Conservation (phyloP, 2,329 filamentous ascomycete species). For the Lecanicillium sp. region DNA sequence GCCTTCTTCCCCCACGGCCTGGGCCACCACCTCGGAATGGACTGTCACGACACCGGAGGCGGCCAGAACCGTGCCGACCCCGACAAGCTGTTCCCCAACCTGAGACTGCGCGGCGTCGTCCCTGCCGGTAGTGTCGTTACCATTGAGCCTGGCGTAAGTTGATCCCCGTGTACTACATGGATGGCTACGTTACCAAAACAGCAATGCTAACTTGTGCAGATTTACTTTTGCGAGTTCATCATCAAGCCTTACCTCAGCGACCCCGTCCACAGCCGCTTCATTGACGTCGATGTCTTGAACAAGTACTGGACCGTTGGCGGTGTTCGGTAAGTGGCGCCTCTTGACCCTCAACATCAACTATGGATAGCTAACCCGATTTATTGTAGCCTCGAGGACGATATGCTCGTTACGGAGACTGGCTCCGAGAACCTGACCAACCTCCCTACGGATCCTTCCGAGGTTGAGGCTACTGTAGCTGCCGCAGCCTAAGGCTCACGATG, state of each 20-base stretch:
- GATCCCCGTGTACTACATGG: neutral
- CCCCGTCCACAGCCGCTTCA: constrained; percentile 65
- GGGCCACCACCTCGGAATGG: constrained; percentile 86
- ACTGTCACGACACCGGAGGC: constrained; percentile 82
- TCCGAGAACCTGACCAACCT: constrained; percentile 67
- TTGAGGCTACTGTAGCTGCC: constrained; percentile 42
- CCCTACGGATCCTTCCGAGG: constrained; percentile 57
- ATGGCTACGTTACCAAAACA: neutral
- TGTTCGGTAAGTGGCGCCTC: constrained; percentile 47
- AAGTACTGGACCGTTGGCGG: constrained; percentile 79
- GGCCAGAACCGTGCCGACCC: constrained; percentile 70
- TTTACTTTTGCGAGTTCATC: constrained; percentile 89
- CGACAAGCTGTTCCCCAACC: constrained; percentile 79
- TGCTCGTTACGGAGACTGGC: constrained; percentile 62
- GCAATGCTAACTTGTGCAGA: constrained; percentile 31
- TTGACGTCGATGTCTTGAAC: constrained; percentile 64
- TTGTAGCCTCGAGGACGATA: constrained; percentile 57
- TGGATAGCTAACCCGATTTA: constrained; percentile 14
- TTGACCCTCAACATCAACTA: too few species aligned
- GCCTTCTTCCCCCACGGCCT: constrained; percentile 91
- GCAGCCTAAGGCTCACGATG: constrained; percentile 33
- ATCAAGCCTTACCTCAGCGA: constrained; percentile 73
- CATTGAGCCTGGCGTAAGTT: constrained; percentile 79
- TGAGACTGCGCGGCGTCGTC: constrained; percentile 68
- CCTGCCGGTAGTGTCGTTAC: constrained; percentile 81